These are phyloP conservation scores for Eucalyptus polybractea DNA, from an alignment of 345 rosid species.

Conservation along the genomic window DNA sequence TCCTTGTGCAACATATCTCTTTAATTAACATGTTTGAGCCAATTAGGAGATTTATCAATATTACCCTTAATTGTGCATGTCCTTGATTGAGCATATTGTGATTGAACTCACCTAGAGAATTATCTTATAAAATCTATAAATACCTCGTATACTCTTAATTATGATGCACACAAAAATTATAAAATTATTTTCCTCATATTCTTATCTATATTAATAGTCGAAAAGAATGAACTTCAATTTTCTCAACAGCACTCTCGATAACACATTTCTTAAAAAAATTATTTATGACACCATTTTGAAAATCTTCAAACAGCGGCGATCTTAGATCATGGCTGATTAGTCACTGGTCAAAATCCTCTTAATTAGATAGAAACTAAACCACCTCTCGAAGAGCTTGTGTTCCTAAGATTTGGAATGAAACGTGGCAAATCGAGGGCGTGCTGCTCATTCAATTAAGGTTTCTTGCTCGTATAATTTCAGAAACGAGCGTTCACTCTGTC, in stretches of 20 bases:
- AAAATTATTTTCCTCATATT: neutral
- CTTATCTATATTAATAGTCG: neutral
- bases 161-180: neutral
- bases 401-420: neutral
- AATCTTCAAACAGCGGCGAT: neutral
- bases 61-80: neutral
- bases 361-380: neutral
- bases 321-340: neutral
- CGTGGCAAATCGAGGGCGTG: neutral
- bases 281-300: neutral
- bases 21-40: neutral
- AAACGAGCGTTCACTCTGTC: neutral
- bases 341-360: neutral
- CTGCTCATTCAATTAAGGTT: neutral
- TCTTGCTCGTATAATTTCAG: neutral
- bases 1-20: neutral
- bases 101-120: neutral
- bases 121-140: neutral
- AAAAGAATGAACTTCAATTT: neutral
- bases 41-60: neutral
- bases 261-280: neutral
- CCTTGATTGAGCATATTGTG: neutral
- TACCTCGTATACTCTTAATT: neutral
- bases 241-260: neutral
- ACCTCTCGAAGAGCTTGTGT: neutral